These are phyloP conservation scores for Colletotrichum brevisporum DNA, from an alignment of 2,329 filamentous ascomycete species.

Conservation along the genomic window DNA sequence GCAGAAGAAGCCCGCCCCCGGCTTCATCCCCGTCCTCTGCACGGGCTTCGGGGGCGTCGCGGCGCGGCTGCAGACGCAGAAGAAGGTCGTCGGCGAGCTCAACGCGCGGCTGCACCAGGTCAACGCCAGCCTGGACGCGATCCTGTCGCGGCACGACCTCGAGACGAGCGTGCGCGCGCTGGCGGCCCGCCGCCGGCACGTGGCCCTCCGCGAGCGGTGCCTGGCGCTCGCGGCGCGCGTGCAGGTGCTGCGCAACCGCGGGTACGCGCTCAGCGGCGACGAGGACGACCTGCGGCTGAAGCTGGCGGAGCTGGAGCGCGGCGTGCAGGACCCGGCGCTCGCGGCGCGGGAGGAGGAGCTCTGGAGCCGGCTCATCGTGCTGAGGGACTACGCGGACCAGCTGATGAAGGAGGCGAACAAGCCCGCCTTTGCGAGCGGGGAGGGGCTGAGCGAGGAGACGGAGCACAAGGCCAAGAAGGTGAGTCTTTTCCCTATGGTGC, in stretches of 20 bases:
- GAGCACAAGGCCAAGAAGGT: constrained; percentile 83
- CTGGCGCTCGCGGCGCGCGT: constrained; percentile 83
- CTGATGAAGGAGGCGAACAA: constrained; percentile 82
- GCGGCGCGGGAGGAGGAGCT: constrained; percentile 85
- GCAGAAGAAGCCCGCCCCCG: constrained; percentile 81
- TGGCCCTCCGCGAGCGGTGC: constrained; percentile 79
- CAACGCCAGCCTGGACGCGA: constrained; percentile 79
- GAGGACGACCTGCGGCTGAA: constrained; percentile 85
- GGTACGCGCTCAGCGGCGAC: constrained; percentile 83
- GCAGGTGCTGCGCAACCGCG: constrained; percentile 84
- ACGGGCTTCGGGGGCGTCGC: constrained; percentile 81
- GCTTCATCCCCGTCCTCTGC: constrained; percentile 83
- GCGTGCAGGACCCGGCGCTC: constrained; percentile 81
- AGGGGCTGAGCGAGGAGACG: constrained; percentile 77
- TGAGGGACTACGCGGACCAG: constrained; percentile 80
- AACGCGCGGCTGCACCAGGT: constrained; percentile 83
- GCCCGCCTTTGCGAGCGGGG: constrained; percentile 68
- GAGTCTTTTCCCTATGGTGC: constrained; percentile 47
- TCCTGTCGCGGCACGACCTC: constrained; percentile 83
- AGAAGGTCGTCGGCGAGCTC: constrained; percentile 77
- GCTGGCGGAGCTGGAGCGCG: constrained; percentile 76
- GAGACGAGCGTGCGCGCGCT: constrained; percentile 81
- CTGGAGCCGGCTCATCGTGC: constrained; percentile 84
- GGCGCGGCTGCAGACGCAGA: constrained; percentile 80
- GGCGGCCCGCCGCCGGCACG: constrained; percentile 80